Conservation (phyloP, 441 rosid species). For the Breynia disticha region DNA sequence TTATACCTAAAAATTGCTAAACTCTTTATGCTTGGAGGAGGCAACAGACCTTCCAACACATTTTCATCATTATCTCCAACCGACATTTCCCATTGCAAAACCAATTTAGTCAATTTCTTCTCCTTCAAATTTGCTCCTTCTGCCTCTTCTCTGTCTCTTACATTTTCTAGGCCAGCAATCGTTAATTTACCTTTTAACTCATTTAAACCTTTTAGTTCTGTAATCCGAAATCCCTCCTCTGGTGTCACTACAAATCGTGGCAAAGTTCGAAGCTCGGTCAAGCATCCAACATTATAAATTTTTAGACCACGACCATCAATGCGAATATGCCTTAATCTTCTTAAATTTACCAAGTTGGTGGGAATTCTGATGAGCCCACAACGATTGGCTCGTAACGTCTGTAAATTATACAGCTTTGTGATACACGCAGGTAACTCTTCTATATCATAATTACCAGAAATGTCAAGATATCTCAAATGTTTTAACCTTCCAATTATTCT, state of each 20-base stretch:
- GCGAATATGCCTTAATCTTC: constrained; percentile 12
- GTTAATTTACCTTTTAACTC: constrained; percentile 15
- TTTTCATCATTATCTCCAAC: not conserved
- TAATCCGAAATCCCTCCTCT: constrained; percentile 8
- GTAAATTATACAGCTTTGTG: constrained; percentile 18
- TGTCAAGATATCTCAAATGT: constrained; percentile 14
- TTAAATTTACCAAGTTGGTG: constrained; percentile 7
- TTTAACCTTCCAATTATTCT: constrained; percentile 8
- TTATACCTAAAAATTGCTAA: constrained; percentile 5
- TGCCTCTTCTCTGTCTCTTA: constrained; percentile 10
- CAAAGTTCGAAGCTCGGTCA: constrained; percentile 6
- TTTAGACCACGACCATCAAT: not conserved
- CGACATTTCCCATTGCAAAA: constrained; percentile 1
- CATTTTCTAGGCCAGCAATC: constrained; percentile 8
- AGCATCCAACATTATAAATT: constrained; percentile 6
- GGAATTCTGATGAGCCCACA: constrained; percentile 20
- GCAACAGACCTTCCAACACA: constrained; percentile 19
- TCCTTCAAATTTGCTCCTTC: constrained; percentile 12
- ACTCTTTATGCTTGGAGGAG: constrained; percentile 15
- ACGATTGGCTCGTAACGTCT: constrained; percentile 9
- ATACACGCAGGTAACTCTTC: constrained; percentile 15
- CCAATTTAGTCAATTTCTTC: constrained; percentile 7
- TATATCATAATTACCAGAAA: constrained; percentile 11
- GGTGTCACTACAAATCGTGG: constrained; percentile 11
- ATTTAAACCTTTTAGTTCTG: constrained; percentile 15